phyloP scores from a whole-genome alignment of 441 rosid genomes.

The Biscutella laevigata region DNA sequence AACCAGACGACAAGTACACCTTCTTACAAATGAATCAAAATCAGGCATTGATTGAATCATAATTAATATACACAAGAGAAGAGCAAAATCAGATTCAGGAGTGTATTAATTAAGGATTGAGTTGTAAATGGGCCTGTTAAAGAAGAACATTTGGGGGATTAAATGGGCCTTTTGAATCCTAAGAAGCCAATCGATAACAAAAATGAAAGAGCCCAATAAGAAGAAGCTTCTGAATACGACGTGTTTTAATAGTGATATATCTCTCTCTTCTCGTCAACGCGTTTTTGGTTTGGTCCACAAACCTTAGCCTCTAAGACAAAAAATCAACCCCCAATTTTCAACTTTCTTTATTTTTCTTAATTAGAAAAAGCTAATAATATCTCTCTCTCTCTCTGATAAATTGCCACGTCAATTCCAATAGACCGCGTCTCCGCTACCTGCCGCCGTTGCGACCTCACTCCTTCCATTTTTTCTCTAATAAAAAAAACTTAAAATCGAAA shows the following conservation, averaged over 20 bases:
- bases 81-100: no score
- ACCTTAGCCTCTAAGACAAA: slow-evolving; percentile 22
- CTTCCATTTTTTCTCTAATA: background rate
- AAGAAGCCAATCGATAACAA: no score
- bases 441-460: background rate
- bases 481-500: background rate
- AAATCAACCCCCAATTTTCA: background rate
- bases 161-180: background rate
- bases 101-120: no score
- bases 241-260: slow-evolving; percentile 9
- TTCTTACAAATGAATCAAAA: no score
- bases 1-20: no score
- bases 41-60: no score
- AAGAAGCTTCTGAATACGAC: slow-evolving; percentile 15
- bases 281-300: slow-evolving; percentile 17
- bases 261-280: slow-evolving; percentile 18
- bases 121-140: no score
- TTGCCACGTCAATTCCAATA: slow-evolving; percentile 28
- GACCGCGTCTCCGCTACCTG: slow-evolving; percentile 31
- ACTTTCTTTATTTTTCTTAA: background rate
- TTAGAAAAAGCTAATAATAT: background rate
- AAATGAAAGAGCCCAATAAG: no score
- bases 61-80: no score
- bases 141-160: background rate
- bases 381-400: background rate